Evolutionary conservation across 768 basidiomycete species (phyloP), one percentile per base, ranked within the genome.

Genomic region (Dentipellis fragilis): DNA sequence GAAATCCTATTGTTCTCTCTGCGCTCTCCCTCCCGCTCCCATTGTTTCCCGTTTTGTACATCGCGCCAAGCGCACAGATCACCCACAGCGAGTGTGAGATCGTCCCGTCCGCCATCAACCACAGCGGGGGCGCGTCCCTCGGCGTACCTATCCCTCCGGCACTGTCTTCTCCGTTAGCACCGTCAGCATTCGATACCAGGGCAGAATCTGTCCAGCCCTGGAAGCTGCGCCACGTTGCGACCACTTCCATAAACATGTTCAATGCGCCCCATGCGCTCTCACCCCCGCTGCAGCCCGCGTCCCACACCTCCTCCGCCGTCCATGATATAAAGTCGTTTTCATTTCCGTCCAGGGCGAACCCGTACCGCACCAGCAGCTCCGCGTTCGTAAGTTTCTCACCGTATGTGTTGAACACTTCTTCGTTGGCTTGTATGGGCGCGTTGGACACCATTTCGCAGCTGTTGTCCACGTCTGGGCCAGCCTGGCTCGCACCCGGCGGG

Each of bases 401-500:
- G 64, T 91, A 92, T 0, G 85, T 85, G 66, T 92, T 92, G 73
- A 81, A 90, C 19, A 89, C 72, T 56, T 91, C 81, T 10, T 72
- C 70, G 40, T 69, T 68, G 0, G 79, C 71, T 8, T 70, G 67
- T 42, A 89, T 74, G n/a, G 69, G 59, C 12, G 68, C 65, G 57
- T 82, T 79, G 0, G 80, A 72, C 3, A 87, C 81, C 81, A 92
- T 89, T 54, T 90, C 87, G 60, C 65, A 69, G 49, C 70, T 56
- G 10, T 55, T 59, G 50, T 48, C 58, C 52, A 45, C 49, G 36
- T 52, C 39, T 37, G 47, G 42, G 17, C 38, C n/a, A 12, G 14
- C 14, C 42, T 45, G 42, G 42, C n/a, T 19, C n/a, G 42, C 42
- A 19, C 19, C 42, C n/a, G n/a, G 42, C 3, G 42, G 42, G 17